phyloP scores from a whole-genome alignment of 306 rosid species.

The Quercus agrifolia region DNA sequence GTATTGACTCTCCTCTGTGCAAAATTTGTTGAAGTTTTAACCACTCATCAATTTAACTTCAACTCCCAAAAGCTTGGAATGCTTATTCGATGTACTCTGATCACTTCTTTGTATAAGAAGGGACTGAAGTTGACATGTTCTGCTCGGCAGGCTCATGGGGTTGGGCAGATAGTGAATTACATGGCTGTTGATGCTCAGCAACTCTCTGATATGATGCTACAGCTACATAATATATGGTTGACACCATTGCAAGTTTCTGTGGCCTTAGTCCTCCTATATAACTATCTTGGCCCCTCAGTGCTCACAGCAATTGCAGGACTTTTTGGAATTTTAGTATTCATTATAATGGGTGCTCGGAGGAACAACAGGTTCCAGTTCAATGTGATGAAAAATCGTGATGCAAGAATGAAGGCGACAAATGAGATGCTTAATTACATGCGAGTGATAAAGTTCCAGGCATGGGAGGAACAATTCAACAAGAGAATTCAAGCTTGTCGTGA shows the following conservation, averaged over 20 bases:
- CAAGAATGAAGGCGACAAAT: conserved; percentile 91
- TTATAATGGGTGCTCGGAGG: conserved; percentile 32
- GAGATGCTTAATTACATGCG: conserved; percentile 97
- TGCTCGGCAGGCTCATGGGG: conserved; percentile 81
- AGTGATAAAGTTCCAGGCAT: conserved; percentile 95
- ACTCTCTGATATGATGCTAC: conserved; percentile 91
- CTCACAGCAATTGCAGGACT: conserved; percentile 57
- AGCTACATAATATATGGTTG: conserved; percentile 81
- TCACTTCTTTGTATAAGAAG: conserved; percentile 81
- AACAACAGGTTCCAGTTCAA: conserved; percentile 62
- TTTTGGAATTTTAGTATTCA: conserved; percentile 40
- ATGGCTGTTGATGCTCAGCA: conserved; percentile 96
- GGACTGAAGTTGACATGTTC: conserved; percentile 78
- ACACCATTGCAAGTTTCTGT: conserved; percentile 77
- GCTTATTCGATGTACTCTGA: conserved; percentile 78
- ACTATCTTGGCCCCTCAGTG: conserved; percentile 50
- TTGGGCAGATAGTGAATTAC: conserved; percentile 91
- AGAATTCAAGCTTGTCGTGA: conserved; percentile 57
- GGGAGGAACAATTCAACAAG: conserved; percentile 87
- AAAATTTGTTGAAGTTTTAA: conserved; percentile 67
- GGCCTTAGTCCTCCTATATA: conserved; percentile 61
- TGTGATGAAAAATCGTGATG: conserved; percentile 79
- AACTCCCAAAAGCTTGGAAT: conserved; percentile 85
- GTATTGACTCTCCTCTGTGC: conserved; percentile 62
- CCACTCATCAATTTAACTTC: conserved; percentile 87